Base-by-base conservation (phyloP, 106 monocot genomes). In the Acorus calamus region DNA sequence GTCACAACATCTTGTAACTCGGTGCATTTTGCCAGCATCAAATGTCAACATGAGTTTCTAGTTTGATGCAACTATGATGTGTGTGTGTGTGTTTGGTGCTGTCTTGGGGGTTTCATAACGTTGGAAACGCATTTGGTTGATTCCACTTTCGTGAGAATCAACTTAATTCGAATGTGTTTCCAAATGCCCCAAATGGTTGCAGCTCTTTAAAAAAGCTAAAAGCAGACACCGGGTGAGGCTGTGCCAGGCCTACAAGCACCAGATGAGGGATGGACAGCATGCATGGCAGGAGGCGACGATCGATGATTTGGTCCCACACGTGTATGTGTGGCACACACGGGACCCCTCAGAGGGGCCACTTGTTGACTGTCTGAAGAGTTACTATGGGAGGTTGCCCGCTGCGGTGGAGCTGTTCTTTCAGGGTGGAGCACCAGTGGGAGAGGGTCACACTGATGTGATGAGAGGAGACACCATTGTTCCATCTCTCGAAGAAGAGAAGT, bases 241-340 rank as follows among this genome's bases (percentile, higher is more conserved):
- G 4, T 75, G 74, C 55, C 68, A 68, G 14, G 63, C 76, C 4
- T 64, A 69, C 71, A 72, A 76, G 51, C 81, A 76, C 44, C 81
- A 76, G 71, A 78, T 78, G 81, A 56, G 85, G 53, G 69, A 54
- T 4, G 85, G 85, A 48, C 85, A 86, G 59, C 85, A 86, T 58
- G 74, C 85, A 11, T 86, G 85, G 85, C 85, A 86, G 63, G 64
- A 81, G 70, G 85, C 85, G 3, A 76, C 81, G 3, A 46, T 86
- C 4, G 85, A 81, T 13, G 81, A 80, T 72, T 8, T 86, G 43
- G 63, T 86, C 56, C 81, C 73, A 3, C 85, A 81, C 0, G 72
- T 75, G 48, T 76, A 81, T 44, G 81, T 81, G 14, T 86, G 85
- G 85, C 85, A 86, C n/a, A 72, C 70, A 2, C 65, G 62, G 4